Conservation (phyloP, 345 rosid genomes). For the Pugionium dolabratum region DNA sequence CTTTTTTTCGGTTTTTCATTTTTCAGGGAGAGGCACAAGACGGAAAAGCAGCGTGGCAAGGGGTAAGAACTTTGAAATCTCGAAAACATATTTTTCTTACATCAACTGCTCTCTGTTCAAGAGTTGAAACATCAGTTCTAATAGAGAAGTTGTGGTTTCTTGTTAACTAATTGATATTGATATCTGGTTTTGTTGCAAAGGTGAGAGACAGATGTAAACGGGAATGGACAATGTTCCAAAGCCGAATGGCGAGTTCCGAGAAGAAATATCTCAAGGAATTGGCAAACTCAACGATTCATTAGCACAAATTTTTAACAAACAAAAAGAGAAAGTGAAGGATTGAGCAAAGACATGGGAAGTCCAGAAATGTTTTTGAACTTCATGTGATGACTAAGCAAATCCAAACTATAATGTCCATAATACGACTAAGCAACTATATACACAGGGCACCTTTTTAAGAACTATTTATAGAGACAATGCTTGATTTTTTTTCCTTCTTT, state of each 20-base stretch:
- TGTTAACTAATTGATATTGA: conserved; percentile 18
- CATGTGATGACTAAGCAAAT: conserved; percentile 17
- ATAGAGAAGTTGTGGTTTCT: conserved; percentile 3
- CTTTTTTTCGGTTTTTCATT: neutral
- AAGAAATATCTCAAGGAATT: conserved; percentile 49
- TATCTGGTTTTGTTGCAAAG: conserved; percentile 47
- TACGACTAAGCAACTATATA: conserved; percentile 10
- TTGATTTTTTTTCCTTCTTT: neutral
- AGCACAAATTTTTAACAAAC: conserved; percentile 19
- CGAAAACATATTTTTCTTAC: neutral
- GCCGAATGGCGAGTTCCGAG: conserved; percentile 66
- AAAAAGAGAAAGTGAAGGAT: conserved; percentile 13
- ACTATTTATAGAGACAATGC: neutral
- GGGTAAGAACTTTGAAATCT: conserved; percentile 51
- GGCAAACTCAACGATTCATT: conserved; percentile 46
- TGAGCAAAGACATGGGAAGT: conserved; percentile 11
- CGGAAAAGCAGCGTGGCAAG: conserved; percentile 84
- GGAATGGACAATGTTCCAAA: conserved; percentile 85
- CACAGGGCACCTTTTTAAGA: conserved; percentile 11
- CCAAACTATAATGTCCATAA: conserved; percentile 24
- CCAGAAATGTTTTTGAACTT: neutral
- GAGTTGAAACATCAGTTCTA: neutral
- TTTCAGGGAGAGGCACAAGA: conserved; percentile 60
- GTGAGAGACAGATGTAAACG: conserved; percentile 87
- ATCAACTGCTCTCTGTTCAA: neutral